Evolutionary conservation across 2,329 filamentous ascomycete genomes (phyloP), one percentile per base, ranked within the genome.

Genomic region (Tolypocladium sp.): DNA sequence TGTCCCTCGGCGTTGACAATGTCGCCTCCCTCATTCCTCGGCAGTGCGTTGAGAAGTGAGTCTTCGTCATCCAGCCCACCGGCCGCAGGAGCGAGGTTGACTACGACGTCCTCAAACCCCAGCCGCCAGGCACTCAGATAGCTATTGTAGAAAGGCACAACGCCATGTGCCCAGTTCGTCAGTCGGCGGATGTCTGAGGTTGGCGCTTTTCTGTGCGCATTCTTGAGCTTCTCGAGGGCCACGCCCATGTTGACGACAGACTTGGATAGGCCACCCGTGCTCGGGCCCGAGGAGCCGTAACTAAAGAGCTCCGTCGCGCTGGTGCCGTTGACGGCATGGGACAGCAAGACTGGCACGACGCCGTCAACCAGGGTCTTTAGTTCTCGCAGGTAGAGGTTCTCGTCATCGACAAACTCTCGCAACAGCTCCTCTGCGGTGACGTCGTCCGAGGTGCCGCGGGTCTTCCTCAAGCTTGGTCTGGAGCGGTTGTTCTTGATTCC

Each of bases 171-270:
- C 94, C 94, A 99, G 46, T 80, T 81, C 12, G 95, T 78, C 57
- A 99, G 80, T 17, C 83, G 82, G 59, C 89, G 83, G 2, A 89
- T 77, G 63, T 94, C 86, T 27, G 86, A 80, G 56, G 89, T 78
- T 0, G 93, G 92, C 20, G 95, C 89, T 58, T 88, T 86, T 68
- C 85, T 89, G 75, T 99, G 94, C 42, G 90, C 77, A 30, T 82
- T 85, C 71, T 88, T 92, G 55, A 99, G 77, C 66, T 91, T 88
- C 72, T 97, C 92, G 6, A 99, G 80, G 4, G 89, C 87, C 59
- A 97, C 83, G 9, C 94, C 94, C 92, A 99, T 97, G 66, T 91
- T 87, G 51, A 97, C 86, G 58, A 99, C 95, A 0, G 93, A 90
- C 71, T 91, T 90, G 17, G 90, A 92, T 63, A 92, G 82, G 62